Conservation (phyloP, 306 rosid genomes). For the Lotus japonicus region DNA sequence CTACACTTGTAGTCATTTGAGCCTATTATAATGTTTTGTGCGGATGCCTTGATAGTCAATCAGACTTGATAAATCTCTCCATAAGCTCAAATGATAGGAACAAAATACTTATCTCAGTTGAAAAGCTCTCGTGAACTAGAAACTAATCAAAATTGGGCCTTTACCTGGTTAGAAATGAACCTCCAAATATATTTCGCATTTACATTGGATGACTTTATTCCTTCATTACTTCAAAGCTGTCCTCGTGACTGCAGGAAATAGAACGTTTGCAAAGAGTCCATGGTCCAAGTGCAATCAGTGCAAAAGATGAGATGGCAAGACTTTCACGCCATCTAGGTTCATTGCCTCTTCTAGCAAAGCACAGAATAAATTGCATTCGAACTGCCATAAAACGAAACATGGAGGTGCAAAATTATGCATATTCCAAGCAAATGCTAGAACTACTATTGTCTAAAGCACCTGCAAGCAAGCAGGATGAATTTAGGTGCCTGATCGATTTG, state of each 20-base stretch:
- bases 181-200: not conserved
- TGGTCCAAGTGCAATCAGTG: constrained; percentile 89
- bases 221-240: constrained; percentile 9
- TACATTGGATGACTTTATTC: constrained; percentile 1
- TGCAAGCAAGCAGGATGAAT: constrained; percentile 81
- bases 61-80: no score
- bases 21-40: no score
- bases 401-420: constrained; percentile 91
- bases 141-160: no score
- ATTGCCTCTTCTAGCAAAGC: constrained; percentile 91
- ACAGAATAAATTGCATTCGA: constrained; percentile 91
- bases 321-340: constrained; percentile 96
- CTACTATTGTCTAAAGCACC: constrained; percentile 92
- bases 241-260: constrained; percentile 60
- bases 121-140: no score
- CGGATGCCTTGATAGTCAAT: no score
- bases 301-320: constrained; percentile 98
- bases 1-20: not conserved
- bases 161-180: not conserved
- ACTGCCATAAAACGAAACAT: constrained; percentile 93
- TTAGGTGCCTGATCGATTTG: constrained; percentile 76
- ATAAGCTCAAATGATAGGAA: no score
- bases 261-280: constrained; percentile 88
- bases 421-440: constrained; percentile 93
- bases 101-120: no score